Base-by-base conservation (phyloP, 2,329 filamentous ascomycete species). In the Colletotrichum sp. region DNA sequence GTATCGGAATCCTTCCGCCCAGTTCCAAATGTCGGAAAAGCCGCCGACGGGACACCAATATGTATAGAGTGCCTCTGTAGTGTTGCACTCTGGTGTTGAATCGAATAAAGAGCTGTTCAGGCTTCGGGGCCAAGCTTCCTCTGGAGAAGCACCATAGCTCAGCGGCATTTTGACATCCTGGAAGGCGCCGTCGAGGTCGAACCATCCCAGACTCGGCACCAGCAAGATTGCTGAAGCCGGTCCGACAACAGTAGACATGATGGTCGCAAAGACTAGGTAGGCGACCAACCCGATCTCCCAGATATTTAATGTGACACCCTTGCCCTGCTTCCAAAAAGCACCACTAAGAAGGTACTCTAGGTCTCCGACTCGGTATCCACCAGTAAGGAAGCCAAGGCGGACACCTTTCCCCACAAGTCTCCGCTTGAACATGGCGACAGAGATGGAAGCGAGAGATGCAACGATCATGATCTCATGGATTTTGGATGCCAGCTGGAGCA, bases 281-380 rank as follows among this genome's bases (percentile, higher is more conserved):
- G 7, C 44, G 16, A 15, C 59, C 26, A 13, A 36, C 26, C 13
- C 8, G 30, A 21, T 15, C 44, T 26, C 75, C 64, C 55, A 72
- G 4, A n/a, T 52, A 1, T n/a, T 15, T 1, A 34, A 26, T 15
- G 30, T 32, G 3, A 59, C 4, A 3, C 30, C 70, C 4, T 49
- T 9, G 2, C 65, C 71, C 39, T 74, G 71, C 13, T 28, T 28
- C 70, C 64, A 59, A 49, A 76, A 73, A 0, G 55, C 28, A 2
- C n/a, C 8, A 7, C 32, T 44, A 1, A 36, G 4, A 10, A 77
- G 65, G 8, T 77, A 77, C 5, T 18, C 28, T 10, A 74, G 21
- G 12, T 77, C 74, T 1, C 74, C 74, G 10, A 74, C 70, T 13
- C 74, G 74, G n/a, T 77, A 77, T 7, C 71, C 71, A 21, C 70